These are phyloP conservation scores for Asterochloris sp. DNA, from an alignment of 139 green algal species.

Conservation along the genomic window DNA sequence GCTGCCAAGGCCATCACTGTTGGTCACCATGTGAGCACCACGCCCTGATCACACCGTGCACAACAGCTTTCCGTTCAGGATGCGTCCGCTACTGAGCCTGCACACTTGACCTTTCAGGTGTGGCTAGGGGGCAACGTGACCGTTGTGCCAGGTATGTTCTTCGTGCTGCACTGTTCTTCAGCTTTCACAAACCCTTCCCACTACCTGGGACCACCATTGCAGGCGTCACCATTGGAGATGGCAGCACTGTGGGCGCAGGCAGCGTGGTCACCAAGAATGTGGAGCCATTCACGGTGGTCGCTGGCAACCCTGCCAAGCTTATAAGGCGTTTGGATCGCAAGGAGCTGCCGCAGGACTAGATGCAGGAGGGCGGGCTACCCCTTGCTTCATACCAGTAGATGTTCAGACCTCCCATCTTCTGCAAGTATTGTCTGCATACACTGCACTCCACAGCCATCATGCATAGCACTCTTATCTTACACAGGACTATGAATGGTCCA, in stretches of 20 bases:
- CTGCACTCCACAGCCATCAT: too few relatives aligned
- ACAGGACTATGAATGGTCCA: too few relatives aligned
- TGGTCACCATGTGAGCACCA: constrained; percentile 27
- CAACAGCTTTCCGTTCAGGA: not conserved
- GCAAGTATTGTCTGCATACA: too few relatives aligned
- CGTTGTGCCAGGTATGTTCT: constrained; percentile 24
- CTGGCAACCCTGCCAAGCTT: constrained; percentile 51
- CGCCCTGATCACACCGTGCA: not conserved
- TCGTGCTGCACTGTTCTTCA: not conserved
- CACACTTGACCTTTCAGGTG: not conserved
- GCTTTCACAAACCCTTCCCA: not conserved
- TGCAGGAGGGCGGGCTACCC: too few relatives aligned
- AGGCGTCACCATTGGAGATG: constrained; percentile 45
- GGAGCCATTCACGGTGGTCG: constrained; percentile 49
- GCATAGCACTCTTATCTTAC: too few relatives aligned
- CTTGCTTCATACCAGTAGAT: too few relatives aligned
- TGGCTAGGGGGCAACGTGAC: constrained; percentile 44
- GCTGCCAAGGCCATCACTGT: constrained; percentile 38
- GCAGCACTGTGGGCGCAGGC: constrained; percentile 47
- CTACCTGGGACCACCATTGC: constrained; percentile 6
- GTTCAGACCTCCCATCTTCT: too few relatives aligned
- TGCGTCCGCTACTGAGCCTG: not conserved
- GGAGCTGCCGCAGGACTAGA: too few relatives aligned
- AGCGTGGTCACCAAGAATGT: constrained; percentile 61
- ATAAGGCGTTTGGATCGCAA: constrained; percentile 18